Evolutionary conservation across 2,329 filamentous ascomycete species (phyloP).

Genomic region (Fusarium lyarnte): DNA sequence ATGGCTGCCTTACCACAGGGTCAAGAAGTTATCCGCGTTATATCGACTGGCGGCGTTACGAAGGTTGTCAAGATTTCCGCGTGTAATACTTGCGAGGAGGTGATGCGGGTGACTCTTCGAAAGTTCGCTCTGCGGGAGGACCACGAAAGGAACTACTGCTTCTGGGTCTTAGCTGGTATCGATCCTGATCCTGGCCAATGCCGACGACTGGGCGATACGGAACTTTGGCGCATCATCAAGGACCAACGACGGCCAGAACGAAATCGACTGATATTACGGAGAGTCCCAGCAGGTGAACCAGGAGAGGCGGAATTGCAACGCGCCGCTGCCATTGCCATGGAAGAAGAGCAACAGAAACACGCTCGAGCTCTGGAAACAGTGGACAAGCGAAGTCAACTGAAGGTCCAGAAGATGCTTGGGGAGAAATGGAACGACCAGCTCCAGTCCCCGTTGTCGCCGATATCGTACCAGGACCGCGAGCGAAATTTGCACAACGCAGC

Average conservation of each 20-base stretch:
- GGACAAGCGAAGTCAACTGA: slow-evolving; percentile 83
- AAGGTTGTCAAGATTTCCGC: slow-evolving; percentile 94
- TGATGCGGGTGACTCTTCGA: slow-evolving; percentile 86
- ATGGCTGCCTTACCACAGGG: slow-evolving; percentile 87
- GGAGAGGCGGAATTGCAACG: slow-evolving; percentile 86
- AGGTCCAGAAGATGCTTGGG: slow-evolving; percentile 88
- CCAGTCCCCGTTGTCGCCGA: slow-evolving; percentile 86
- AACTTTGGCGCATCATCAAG: slow-evolving; percentile 90
- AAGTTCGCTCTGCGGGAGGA: slow-evolving; percentile 91
- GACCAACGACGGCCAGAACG: slow-evolving; percentile 86
- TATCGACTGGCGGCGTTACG: slow-evolving; percentile 89
- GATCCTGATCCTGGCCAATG: slow-evolving; percentile 85
- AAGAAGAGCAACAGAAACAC: slow-evolving; percentile 83
- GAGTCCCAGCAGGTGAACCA: slow-evolving; percentile 91
- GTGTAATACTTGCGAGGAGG: slow-evolving; percentile 90
- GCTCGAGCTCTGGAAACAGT: slow-evolving; percentile 68
- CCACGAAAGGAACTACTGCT: slow-evolving; percentile 95
- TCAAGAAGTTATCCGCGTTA: slow-evolving; percentile 90
- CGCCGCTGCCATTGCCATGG: slow-evolving; percentile 87
- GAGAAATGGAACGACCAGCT: slow-evolving; percentile 84
- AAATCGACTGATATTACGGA: slow-evolving; percentile 88
- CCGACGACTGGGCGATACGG: slow-evolving; percentile 83
- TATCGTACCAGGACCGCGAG: slow-evolving; percentile 76
- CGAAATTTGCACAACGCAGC: slow-evolving; percentile 70
- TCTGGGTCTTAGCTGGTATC: slow-evolving; percentile 88